phyloP scores from a whole-genome alignment of 495 filamentous ascomycete genomes.

The Penicillium paradoxum region DNA sequence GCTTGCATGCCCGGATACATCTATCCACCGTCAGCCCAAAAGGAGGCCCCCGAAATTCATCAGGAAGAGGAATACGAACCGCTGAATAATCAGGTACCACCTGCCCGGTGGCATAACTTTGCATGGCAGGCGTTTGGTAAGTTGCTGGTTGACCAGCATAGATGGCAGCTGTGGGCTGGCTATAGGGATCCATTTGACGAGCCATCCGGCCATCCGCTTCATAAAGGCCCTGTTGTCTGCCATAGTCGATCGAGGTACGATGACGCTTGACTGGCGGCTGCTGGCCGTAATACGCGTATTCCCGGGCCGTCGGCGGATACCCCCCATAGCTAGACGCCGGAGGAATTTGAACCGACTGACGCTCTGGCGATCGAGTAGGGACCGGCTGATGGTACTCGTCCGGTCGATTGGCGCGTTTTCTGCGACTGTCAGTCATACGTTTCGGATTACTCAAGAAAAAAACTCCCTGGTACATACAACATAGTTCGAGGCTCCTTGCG shows the following conservation, averaged over 20 bases:
- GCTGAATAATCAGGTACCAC: conserved; percentile 41
- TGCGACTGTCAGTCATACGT: conserved; percentile 17
- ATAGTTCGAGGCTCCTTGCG: conserved; percentile 74
- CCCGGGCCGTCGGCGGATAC: conserved; percentile 33
- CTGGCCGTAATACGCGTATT: conserved; percentile 35
- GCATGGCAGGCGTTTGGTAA: conserved; percentile 38
- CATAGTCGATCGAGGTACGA: conserved; percentile 43
- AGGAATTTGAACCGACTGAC: conserved; percentile 38
- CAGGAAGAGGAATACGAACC: conserved; percentile 24
- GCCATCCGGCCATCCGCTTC: conserved; percentile 38
- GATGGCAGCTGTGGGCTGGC: conserved; percentile 33
- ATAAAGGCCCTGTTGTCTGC: conserved; percentile 33
- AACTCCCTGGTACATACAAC: conserved; percentile 35
- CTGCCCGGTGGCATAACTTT: conserved; percentile 35
- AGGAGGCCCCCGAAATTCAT: background rate
- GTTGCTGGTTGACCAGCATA: conserved; percentile 33
- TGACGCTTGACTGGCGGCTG: conserved; percentile 36
- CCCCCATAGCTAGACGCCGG: conserved; percentile 27
- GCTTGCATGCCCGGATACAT: conserved; percentile 33
- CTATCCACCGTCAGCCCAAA: conserved; percentile 14
- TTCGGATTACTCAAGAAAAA: background rate
- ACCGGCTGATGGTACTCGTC: conserved; percentile 36
- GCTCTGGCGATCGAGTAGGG: conserved; percentile 40
- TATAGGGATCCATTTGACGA: conserved; percentile 40
- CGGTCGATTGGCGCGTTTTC: conserved; percentile 39